These are phyloP conservation scores for Podila epigama DNA, from an alignment of 192 early-diverging fungal species.

Conservation along the genomic window DNA sequence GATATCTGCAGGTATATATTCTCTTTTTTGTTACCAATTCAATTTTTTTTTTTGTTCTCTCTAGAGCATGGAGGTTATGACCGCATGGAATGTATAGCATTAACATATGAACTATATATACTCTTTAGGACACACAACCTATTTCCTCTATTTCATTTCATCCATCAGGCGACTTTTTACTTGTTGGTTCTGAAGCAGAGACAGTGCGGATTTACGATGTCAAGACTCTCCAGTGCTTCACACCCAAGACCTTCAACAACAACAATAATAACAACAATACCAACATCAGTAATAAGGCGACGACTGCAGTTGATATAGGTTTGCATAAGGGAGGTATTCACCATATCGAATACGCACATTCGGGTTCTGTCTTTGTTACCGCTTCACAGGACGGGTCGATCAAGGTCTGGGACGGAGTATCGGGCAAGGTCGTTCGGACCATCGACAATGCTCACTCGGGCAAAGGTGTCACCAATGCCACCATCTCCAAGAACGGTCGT, in stretches of 20 bases:
- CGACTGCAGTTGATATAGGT: slow-evolving; percentile 5
- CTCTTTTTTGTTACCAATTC: slow-evolving; percentile 2
- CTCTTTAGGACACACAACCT: slow-evolving; percentile 80
- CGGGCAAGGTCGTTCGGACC: slow-evolving; percentile 76
- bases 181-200: slow-evolving; percentile 74
- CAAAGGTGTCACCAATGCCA: slow-evolving; percentile 70
- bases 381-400: slow-evolving; percentile 85
- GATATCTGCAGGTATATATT: slow-evolving; percentile 75
- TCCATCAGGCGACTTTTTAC: slow-evolving; percentile 89
- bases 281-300: too few species aligned
- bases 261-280: slow-evolving; percentile 1
- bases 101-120: too few species aligned
- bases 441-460: slow-evolving; percentile 84
- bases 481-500: slow-evolving; percentile 77
- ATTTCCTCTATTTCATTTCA: slow-evolving; percentile 89
- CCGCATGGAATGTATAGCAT: too few species aligned
- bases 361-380: slow-evolving; percentile 78
- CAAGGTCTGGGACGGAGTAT: slow-evolving; percentile 86
- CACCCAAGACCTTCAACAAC: slow-evolving; percentile 63
- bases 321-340: slow-evolving; percentile 47
- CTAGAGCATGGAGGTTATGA: too few species aligned
- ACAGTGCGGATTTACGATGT: slow-evolving; percentile 88
- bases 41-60: neutral
- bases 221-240: slow-evolving; percentile 84
- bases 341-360: slow-evolving; percentile 76